Base-by-base conservation (phyloP, 1,284 basidiomycete genomes). In the Cryptococcus sp. region DNA sequence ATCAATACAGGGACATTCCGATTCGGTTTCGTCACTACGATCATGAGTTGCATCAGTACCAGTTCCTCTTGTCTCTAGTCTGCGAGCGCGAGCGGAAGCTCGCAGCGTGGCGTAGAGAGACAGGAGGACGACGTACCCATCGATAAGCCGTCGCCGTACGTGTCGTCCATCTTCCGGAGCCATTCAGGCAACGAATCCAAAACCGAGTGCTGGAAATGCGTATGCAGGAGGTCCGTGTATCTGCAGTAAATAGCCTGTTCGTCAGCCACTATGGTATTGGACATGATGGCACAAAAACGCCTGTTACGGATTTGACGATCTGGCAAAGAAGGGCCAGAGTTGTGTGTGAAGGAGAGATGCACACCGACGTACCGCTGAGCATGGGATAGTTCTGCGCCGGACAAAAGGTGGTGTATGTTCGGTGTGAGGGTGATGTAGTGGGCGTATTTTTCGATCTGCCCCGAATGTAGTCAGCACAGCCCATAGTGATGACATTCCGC, bases 401-500 rank as follows among this genome's bases (percentile, higher is more conserved):
- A 91, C 47, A 94, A 78, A 41, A 85, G 83, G 16, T 82, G 82
- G 66, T 93, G 90, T 1, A 88, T 74, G 5, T 85, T 85, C 0
- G 86, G 85, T 20, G 85, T 86, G 4, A 82, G 80, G 22, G 84
- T 84, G 45, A 96, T 89, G 67, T 87, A 86, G 40, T 88, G 85
- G 17, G 91, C 87, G 72, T 86, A 91, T 73, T 87, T 88, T 76
- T 95, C 93, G 55, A 94, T 89, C 92, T 95, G 50, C 8, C 15
- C 42, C 50, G 15, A 15, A 20, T 41, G 11, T 41, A 7, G 15
- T 23, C 16, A 27, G 31, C 31, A 10, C 31, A 35, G 25, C 31
- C 7, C 31, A n/a, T n/a, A 35, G 31, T 35, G 31, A 35, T 10
- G 31, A 4, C 8, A 35, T 4, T 13, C 13, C 13, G 2, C 8